Conservation (phyloP, 164 flowering plant species). For the Tetrastigma voinierianum region DNA sequence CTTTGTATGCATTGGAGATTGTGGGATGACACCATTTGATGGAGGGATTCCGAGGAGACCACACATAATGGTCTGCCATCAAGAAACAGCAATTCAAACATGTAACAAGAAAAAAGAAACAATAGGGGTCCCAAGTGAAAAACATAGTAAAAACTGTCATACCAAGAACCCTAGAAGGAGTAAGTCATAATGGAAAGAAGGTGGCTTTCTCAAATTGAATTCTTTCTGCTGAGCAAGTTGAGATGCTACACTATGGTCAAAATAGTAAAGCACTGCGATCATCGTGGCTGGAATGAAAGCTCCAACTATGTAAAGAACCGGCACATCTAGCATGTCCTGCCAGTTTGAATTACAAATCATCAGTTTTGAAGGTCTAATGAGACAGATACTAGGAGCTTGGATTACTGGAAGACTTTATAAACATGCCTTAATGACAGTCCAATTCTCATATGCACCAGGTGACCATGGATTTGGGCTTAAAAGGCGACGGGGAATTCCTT, state of each 20-base stretch:
- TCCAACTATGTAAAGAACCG: constrained; percentile 80
- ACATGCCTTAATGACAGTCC: constrained; percentile 90
- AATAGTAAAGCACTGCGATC: constrained; percentile 98
- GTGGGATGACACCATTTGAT: constrained; percentile 97
- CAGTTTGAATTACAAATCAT: constrained; percentile 11
- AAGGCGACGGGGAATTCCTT: constrained; percentile 90
- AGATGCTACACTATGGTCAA: constrained; percentile 98
- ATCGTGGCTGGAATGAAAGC: constrained; percentile 98
- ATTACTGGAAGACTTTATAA: not conserved
- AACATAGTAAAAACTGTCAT: constrained; percentile 12
- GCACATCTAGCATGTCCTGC: constrained; percentile 97
- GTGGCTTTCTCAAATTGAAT: constrained; percentile 91
- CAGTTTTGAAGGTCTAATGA: not conserved
- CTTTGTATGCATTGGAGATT: constrained; percentile 99
- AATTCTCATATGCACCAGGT: constrained; percentile 92
- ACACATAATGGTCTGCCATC: constrained; percentile 70
- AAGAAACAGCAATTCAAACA: not conserved
- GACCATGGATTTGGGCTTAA: constrained; percentile 99
- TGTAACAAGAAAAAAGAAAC: not conserved
- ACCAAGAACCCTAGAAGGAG: constrained; percentile 95
- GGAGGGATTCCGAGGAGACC: constrained; percentile 99
- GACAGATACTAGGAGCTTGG: too few species aligned
- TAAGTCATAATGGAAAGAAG: constrained; percentile 92
- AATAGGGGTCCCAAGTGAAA: not conserved
- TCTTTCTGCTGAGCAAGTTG: constrained; percentile 99